Percentiles rank a stretch among this genome's conserved stretches.
Evolutionary conservation across 1,139 yeast species (phyloP).

Genomic region (Pichia sp.): DNA sequence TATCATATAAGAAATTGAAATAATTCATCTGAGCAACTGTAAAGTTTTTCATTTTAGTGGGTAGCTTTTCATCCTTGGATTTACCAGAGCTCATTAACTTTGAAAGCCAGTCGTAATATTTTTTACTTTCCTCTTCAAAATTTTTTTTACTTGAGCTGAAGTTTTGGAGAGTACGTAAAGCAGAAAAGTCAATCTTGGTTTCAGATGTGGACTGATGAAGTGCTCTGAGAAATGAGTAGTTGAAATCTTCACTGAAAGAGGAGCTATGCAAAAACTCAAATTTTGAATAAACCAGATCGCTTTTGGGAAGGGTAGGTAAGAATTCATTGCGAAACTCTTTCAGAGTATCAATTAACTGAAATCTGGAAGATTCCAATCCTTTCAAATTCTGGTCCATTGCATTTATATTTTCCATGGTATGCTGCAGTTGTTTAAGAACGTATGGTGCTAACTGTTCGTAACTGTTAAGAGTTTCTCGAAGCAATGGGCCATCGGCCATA

Average conservation of each 20-base stretch:
- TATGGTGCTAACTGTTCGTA: slow-evolving; percentile 43
- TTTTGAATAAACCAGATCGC: slow-evolving; percentile 9
- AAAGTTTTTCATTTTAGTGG: slow-evolving; percentile 55
- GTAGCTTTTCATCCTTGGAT: slow-evolving; percentile 54
- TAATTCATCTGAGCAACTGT: slow-evolving; percentile 72
- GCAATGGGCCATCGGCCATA: slow-evolving; percentile 71
- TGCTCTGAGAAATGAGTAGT: slow-evolving; percentile 5
- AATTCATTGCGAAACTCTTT: slow-evolving; percentile 34
- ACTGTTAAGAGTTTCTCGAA: slow-evolving; percentile 51
- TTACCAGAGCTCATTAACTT: slow-evolving; percentile 65
- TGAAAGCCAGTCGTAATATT: slow-evolving; percentile 70
- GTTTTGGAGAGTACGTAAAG: slow-evolving; percentile 8
- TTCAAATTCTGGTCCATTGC: slow-evolving; percentile 19
- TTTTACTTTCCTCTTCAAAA: slow-evolving; percentile 70
- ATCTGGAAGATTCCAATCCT: slow-evolving; percentile 19
- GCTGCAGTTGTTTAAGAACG: slow-evolving; percentile 44
- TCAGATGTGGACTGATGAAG: slow-evolving; percentile 3
- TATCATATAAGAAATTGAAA: slow-evolving; percentile 56
- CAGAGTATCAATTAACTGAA: slow-evolving; percentile 25
- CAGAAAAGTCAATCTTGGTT: slow-evolving; percentile 10
- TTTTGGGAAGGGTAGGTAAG: slow-evolving; percentile 1
- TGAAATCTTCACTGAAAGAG: slow-evolving; percentile 1
- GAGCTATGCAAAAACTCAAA: slow-evolving; percentile 5
- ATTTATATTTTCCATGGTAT: slow-evolving; percentile 21
- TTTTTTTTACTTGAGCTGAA: slow-evolving; percentile 30